phyloP scores from a whole-genome alignment of 2,329 filamentous ascomycete species.

The Colletotrichum cereale region DNA sequence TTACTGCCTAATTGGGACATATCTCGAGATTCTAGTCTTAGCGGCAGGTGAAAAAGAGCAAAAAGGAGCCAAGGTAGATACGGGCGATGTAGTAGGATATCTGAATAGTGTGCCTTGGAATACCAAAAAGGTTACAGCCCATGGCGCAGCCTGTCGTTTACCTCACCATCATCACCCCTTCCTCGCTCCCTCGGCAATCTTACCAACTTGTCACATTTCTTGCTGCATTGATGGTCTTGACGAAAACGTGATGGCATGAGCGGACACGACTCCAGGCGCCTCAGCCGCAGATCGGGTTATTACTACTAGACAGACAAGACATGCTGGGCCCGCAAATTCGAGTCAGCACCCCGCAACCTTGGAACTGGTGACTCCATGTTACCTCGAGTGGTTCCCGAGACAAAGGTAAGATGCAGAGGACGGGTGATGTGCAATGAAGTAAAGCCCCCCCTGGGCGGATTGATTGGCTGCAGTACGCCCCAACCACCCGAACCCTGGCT shows the following conservation, averaged over 20 bases:
- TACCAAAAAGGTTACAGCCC: constrained; percentile 17
- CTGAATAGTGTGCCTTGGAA: constrained; percentile 6
- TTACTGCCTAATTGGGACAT: constrained; percentile 29
- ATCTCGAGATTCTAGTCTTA: constrained; percentile 25
- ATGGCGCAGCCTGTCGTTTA: background rate
- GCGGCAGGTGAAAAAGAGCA: constrained; percentile 3
- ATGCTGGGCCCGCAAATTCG: background rate
- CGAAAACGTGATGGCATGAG: constrained; percentile 29
- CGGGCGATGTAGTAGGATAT: constrained; percentile 20
- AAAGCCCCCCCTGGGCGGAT: background rate
- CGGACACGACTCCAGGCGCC: background rate
- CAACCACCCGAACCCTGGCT: constrained; percentile 2
- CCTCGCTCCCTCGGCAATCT: background rate
- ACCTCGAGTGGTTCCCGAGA: background rate
- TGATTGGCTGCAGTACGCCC: constrained; percentile 35
- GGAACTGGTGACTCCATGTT: constrained; percentile 13
- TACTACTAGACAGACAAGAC: constrained; percentile 1
- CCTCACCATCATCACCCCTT: background rate
- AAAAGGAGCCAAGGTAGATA: constrained; percentile 17
- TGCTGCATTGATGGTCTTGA: constrained; percentile 13
- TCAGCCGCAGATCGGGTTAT: constrained; percentile 2
- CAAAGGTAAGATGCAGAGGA: background rate
- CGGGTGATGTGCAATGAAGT: constrained; percentile 10
- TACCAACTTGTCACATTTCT: background rate
- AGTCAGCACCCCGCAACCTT: constrained; percentile 17